phyloP scores from a whole-genome alignment of 148 eudicot genomes.

The Camellia granthamiana region DNA sequence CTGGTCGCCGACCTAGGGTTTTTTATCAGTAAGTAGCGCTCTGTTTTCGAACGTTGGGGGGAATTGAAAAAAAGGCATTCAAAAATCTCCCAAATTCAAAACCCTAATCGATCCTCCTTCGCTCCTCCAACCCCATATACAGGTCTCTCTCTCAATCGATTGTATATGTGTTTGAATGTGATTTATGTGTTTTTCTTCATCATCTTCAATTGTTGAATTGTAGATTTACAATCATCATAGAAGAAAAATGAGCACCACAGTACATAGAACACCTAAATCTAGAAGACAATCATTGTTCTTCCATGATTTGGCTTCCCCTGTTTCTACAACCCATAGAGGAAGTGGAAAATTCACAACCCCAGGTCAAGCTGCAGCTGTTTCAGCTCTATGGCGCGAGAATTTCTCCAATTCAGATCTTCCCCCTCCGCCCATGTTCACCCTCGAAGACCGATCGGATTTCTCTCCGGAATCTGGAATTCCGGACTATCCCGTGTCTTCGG shows the following conservation, averaged over 20 bases:
- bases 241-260: conserved; percentile 48
- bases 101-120: not conserved
- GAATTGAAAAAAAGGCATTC: not conserved
- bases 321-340: conserved; percentile 56
- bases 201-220: not conserved
- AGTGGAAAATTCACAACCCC: conserved; percentile 71
- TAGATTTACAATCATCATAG: not conserved
- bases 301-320: conserved; percentile 82
- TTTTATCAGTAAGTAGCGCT: not conserved
- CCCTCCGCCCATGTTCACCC: conserved; percentile 86
- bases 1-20: not conserved
- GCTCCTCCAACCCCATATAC: not conserved
- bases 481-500: conserved; percentile 77
- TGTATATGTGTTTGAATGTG: not conserved
- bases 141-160: not conserved
- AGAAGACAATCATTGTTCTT: conserved; percentile 75
- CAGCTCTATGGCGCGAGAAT: conserved; percentile 95
- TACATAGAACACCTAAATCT: conserved; percentile 69
- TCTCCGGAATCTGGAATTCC: conserved; percentile 76
- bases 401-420: conserved; percentile 83
- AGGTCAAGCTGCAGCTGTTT: conserved; percentile 94
- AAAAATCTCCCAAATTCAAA: conserved; percentile 14
- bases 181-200: not conserved
- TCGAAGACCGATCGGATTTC: conserved; percentile 84
- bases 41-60: not conserved